Conservation (phyloP, 1,284 basidiomycete species). For the Trichosporon coremiiforme region DNA sequence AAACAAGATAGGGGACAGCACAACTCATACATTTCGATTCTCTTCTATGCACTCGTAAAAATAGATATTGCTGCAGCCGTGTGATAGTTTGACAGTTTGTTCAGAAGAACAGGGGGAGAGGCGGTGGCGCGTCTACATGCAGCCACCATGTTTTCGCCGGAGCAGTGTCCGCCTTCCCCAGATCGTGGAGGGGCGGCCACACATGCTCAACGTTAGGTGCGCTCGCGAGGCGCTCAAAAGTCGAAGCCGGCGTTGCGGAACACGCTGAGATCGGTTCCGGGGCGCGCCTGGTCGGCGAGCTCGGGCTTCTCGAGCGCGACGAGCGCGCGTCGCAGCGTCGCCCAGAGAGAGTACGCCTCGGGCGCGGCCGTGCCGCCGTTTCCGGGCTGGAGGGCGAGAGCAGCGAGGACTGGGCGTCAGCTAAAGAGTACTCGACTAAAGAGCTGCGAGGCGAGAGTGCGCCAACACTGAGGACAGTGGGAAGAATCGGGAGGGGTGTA, state of each 20-base stretch:
- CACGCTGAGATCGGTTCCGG: constrained; percentile 63
- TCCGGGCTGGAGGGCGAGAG: constrained; percentile 73
- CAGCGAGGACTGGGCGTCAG: constrained; percentile 68
- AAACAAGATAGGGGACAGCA: not conserved
- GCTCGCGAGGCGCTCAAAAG: constrained; percentile 60
- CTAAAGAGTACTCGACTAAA: too few relatives aligned
- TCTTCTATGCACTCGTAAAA: not conserved
- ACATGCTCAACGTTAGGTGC: not conserved
- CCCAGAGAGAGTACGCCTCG: constrained; percentile 74
- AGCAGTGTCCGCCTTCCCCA: not conserved
- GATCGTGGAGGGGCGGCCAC: too few relatives aligned
- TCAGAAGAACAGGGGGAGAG: constrained; percentile 8
- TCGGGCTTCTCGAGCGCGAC: constrained; percentile 66
- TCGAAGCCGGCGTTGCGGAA: constrained; percentile 83
- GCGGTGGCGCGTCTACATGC: not conserved
- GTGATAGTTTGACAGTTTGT: not conserved
- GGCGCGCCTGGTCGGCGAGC: constrained; percentile 60
- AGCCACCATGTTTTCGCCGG: not conserved
- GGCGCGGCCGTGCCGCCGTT: constrained; percentile 34
- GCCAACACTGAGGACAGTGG: too few relatives aligned
- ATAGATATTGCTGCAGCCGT: not conserved
- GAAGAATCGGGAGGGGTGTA: too few relatives aligned
- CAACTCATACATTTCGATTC: constrained; percentile 4
- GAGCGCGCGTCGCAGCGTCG: constrained; percentile 83
- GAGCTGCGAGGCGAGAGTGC: too few relatives aligned